Base-by-base conservation (phyloP, 129 eudicot genomes). In the Ambrosia artemisiifolia region DNA sequence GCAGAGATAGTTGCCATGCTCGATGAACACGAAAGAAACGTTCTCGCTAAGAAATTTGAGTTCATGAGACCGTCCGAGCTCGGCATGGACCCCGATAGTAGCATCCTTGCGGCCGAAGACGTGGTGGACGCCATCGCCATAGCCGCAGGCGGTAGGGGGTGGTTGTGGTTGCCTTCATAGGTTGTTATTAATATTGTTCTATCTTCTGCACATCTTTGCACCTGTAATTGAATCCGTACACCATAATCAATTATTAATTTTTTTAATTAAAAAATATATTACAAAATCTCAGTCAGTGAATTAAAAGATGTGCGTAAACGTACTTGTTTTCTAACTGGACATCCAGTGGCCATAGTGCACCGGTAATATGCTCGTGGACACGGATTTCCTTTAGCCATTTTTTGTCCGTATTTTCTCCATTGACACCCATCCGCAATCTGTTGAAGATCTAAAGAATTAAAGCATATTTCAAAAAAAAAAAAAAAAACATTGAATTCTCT, bases 331-430 rank as follows among this genome's bases (percentile, higher is more conserved):
- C 96, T 83, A 19, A 92, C 96, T 0, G 98, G 96, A 33, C 98
- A 92, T 11, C 86, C 79, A 34, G 89, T 85, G 11, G 91, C 89
- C 69, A 88, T 83, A 19, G 97, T 88, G 81, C 96, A 92, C 49
- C 96, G 89, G 71, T 88, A 92, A 79, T 92, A 92, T 0, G 98
- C 96, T 72, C 98, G 80, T 6, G 98, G 96, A 74, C 96, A 92
- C 13, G 96, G 98, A 73, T 92, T 92, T 40, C 98, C 98, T 70
- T 87, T 92, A 2, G 98, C 84, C 40, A 85, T 88, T 61, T 92
- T 88, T 73, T 92, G 97, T 33, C 97, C 97, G 53, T 92, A 92
- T 83, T 92, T 92, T 32, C 97, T 83, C 98, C 98, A 92, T 75
- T 92, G 98, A 62, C 98, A 91, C 11, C 97, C 97, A 83, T 91